Percentiles rank a stretch among this genome's conserved stretches.
Evolutionary conservation across 2,329 filamentous ascomycete species (phyloP).

Genomic region (Neonectria magnoliae): DNA sequence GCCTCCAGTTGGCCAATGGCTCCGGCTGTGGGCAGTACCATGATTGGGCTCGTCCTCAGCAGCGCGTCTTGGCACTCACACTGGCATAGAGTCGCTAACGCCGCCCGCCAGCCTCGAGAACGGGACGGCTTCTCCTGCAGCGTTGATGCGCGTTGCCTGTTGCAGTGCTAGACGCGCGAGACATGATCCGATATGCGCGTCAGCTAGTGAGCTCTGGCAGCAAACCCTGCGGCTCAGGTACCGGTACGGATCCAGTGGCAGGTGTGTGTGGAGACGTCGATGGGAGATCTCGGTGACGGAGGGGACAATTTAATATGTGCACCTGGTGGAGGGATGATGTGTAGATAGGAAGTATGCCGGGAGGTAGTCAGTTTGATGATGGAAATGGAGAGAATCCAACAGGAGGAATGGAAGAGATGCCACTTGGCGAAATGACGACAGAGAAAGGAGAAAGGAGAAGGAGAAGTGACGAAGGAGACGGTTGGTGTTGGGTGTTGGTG

Average conservation of each 20-base stretch:
- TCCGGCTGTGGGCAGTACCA: constrained; percentile 35
- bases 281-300: constrained; percentile 39
- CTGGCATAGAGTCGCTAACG: constrained; percentile 9
- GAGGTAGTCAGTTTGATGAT: constrained; percentile 7
- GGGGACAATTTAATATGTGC: constrained; percentile 35
- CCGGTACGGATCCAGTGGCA: constrained; percentile 34
- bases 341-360: background rate
- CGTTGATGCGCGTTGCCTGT: constrained; percentile 44
- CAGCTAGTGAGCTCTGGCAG: constrained; percentile 43
- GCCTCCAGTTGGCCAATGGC: constrained; percentile 40
- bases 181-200: constrained; percentile 47
- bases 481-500: background rate
- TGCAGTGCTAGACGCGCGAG: constrained; percentile 44
- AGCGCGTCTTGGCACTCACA: background rate
- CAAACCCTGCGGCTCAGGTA: constrained; percentile 40
- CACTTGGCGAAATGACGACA: constrained; percentile 8
- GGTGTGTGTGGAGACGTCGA: constrained; percentile 34
- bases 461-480: background rate
- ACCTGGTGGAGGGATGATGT: constrained; percentile 8
- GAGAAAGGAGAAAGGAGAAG: background rate
- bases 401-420: constrained; percentile 5
- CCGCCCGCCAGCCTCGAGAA: constrained; percentile 14
- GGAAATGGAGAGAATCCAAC: background rate
- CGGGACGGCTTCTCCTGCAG: constrained; percentile 35
- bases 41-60: constrained; percentile 36